Percentiles rank a stretch among this genome's conserved stretches.
phyloP scores from a whole-genome alignment of 2,329 filamentous ascomycete species.

The Bipolaris gigantea region DNA sequence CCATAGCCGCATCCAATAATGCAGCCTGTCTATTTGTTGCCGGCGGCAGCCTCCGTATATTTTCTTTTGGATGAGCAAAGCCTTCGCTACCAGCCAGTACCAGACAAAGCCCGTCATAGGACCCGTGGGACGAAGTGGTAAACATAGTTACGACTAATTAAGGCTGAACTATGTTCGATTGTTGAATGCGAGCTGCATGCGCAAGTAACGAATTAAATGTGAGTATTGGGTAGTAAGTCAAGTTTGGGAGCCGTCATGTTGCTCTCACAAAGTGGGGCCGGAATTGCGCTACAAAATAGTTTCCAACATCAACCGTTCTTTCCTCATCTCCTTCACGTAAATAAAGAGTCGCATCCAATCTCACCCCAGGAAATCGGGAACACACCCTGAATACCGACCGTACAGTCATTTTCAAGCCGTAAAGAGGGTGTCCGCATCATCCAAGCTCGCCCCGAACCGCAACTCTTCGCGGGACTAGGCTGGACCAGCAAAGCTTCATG shows the following conservation, averaged over 20 bases:
- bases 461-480: neutral
- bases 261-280: constrained; percentile 7
- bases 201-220: too few relatives aligned
- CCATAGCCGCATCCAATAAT: too few relatives aligned
- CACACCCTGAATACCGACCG: neutral
- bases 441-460: neutral
- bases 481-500: neutral
- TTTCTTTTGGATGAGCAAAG: neutral
- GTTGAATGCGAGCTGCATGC: neutral
- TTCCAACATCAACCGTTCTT: neutral
- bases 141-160: too few relatives aligned
- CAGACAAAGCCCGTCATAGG: neutral
- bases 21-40: too few relatives aligned
- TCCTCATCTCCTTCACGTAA: neutral
- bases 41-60: too few relatives aligned
- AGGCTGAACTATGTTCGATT: too few relatives aligned
- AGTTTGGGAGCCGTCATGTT: neutral
- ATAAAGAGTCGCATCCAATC: neutral
- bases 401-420: neutral
- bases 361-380: neutral
- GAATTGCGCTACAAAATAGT: constrained; percentile 1
- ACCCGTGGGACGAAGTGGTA: too few relatives aligned
- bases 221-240: neutral
- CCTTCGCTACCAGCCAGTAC: too few relatives aligned
- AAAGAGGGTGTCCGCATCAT: too few relatives aligned